Base-by-base conservation (phyloP, 2,329 filamentous ascomycete species). In the Stenocarpella maydis region DNA sequence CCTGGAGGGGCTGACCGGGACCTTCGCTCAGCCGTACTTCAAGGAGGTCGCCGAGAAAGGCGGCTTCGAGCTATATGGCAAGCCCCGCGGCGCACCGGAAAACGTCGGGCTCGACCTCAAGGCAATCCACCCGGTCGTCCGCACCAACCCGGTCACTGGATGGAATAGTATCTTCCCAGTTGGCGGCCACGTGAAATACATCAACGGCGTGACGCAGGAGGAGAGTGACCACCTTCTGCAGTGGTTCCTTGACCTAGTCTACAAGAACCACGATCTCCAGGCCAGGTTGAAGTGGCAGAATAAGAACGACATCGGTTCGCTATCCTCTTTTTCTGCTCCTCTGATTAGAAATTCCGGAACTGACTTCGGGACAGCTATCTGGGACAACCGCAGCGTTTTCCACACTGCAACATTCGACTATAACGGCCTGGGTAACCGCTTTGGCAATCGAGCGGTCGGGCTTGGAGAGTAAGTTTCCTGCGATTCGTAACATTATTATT, bases 81-180 rank as follows among this genome's bases (percentile, higher is more conserved):
- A 82, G 45, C 77, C 80, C 19, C 80, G 87, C 24, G 87, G 87
- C 2, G 79, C 84, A 0, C 86, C 87, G 0, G 81, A 85, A 72
- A 90, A 90, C 74, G 77, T 85, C 3, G 88, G 88, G 9, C 75
- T 75, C 2, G 79, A 83, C 1, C 76, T 90, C 19, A 78, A 77
- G 24, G 83, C 87, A 0, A 77, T 82, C 0, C 87, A 90, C 72
- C 87, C 87, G 0, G 82, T 89, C 0, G 81, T 90, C 7, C 82
- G 88, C 19, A 90, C 88, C 1, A 90, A 91, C 72, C 88, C 88
- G 0, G 87, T 90, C 0, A 90, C 88, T 0, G 88, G 88, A 0
- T 90, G 88, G 88, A 89, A 89, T 78, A 84, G 81, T 68, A 79
- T 89, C 15, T 88, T 75, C 66, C 73, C 73, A 47, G 78, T 85